These are phyloP conservation scores for Glycyrrhiza uralensis DNA, from an alignment of 306 rosid genomes.

Conservation along the genomic window DNA sequence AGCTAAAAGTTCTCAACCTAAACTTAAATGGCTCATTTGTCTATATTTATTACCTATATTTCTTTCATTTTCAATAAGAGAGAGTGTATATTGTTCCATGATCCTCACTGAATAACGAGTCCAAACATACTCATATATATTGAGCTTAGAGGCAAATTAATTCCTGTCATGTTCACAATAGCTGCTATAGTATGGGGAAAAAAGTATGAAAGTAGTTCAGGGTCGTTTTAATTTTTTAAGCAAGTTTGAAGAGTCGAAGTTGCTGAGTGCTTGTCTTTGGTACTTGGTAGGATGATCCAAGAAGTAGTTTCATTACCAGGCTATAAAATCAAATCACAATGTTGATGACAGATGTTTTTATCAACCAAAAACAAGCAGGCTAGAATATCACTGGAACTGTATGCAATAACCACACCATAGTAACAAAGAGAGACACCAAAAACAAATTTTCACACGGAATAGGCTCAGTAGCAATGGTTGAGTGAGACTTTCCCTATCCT, in stretches of 20 bases:
- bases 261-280: neutral
- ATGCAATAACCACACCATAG: slow-evolving; percentile 31
- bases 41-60: no score
- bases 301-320: neutral
- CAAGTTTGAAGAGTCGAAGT: neutral
- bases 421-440: slow-evolving; percentile 18
- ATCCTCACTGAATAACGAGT: neutral
- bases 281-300: slow-evolving; percentile 12
- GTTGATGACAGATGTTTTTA: neutral
- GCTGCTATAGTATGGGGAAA: no score
- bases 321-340: slow-evolving; percentile 1
- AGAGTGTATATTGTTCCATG: neutral
- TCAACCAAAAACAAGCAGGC: neutral
- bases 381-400: neutral
- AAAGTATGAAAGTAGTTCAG: neutral
- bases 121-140: neutral
- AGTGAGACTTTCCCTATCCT: slow-evolving; percentile 6
- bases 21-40: neutral
- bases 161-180: neutral
- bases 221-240: neutral
- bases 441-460: slow-evolving; percentile 20
- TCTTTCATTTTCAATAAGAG: neutral
- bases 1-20: no score
- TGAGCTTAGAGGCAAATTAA: neutral
- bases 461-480: slow-evolving; percentile 8